phyloP scores from a whole-genome alignment of 176 grass and related monocot species.

The Lolium perenne region DNA sequence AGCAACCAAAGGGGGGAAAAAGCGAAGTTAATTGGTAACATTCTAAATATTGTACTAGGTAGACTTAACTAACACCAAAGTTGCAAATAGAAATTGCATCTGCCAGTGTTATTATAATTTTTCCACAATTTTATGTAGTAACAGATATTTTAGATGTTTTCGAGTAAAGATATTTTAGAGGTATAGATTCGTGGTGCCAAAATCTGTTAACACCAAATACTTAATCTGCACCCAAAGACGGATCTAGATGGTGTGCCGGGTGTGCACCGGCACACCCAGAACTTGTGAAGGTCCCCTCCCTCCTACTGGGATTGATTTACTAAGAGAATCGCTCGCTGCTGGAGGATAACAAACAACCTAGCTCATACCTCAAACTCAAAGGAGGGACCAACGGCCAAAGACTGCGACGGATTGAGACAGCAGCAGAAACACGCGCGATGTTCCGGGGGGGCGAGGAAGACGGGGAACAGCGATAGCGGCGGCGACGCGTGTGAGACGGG shows the following conservation, averaged over 20 bases:
- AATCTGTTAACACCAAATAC: background rate
- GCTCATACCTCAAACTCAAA: background rate
- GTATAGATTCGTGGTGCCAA: background rate
- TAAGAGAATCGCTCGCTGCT: background rate
- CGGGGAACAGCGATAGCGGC: background rate
- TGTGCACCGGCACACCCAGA: background rate
- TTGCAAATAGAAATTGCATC: conserved; percentile 13
- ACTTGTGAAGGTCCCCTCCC: background rate
- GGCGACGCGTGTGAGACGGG: background rate
- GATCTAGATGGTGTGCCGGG: background rate
- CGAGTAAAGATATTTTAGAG: background rate
- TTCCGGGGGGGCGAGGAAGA: background rate
- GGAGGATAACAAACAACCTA: background rate
- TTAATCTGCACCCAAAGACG: background rate
- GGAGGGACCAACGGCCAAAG: background rate
- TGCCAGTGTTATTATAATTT: background rate
- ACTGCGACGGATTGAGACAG: background rate
- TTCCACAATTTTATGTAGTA: background rate
- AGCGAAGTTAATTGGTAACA: conserved; percentile 17
- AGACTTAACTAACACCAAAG: conserved; percentile 27
- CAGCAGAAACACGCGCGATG: background rate
- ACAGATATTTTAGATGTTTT: background rate
- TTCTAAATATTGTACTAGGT: conserved; percentile 14
- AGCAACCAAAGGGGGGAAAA: conserved; percentile 24
- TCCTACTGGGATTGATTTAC: background rate